Evolutionary conservation across 306 rosid genomes (phyloP), one percentile per base, ranked within the genome.

Genomic region (Myrica gale): DNA sequence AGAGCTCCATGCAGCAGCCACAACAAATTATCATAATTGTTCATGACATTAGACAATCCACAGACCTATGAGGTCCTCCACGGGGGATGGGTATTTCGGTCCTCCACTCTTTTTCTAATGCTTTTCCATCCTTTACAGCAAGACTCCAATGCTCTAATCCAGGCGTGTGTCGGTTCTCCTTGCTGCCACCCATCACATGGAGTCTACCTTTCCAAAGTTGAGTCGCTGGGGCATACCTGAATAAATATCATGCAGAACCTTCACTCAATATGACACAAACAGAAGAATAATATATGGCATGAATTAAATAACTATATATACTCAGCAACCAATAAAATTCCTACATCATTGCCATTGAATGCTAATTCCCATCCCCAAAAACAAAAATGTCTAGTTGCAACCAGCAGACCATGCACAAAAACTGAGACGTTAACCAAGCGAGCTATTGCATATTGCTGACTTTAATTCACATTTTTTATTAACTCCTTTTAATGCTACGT

Each of bases 161-260:
- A 72, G 98, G 97, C 2, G 96, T 92, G 77, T 90, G 91, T 10
- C 98, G 96, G 71, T 94, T 94, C 87, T 94, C 98, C 87, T 90
- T 90, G 84, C 98, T 94, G 58, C 98, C 98, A 51, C 98, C 98
- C 98, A 92, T 94, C 85, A 94, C 98, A 83, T 94, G 98, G 60
- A 94, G 88, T 77, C 98, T 89, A 54, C 95, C 98, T 84, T 90
- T 92, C 98, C 97, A 94, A 77, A 92, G 82, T 81, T 92, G 97
- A 57, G 98, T 94, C 76, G 98, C 98, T 37, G 98, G 95, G 58
- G 98, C 98, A 74, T 92, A 94, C 82, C 98, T 94, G 84, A 26
- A 50, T 84, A 58, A 82, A 65, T 74, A 65, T 62, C 69, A 55
- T 58, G 70, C 79, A 55, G 69, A 77, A 76, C 47, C 65, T 80